Conservation (phyloP, 2,329 filamentous ascomycete species). For the Fusarium tanahbumbuense region DNA sequence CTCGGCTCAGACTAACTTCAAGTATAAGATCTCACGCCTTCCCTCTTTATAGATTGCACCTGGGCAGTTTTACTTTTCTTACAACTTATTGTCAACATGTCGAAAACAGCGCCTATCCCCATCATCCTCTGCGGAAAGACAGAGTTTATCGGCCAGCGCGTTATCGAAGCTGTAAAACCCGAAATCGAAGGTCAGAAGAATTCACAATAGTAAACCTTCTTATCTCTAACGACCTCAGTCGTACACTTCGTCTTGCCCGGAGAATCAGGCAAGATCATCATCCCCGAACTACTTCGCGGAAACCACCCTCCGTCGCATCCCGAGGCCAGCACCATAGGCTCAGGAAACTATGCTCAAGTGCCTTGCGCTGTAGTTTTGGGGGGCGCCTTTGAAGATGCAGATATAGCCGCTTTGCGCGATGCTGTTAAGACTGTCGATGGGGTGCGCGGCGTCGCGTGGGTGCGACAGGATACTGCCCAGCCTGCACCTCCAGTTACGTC, state of each 20-base stretch:
- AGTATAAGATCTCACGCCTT: neutral
- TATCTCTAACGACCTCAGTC: neutral
- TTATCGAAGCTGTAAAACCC: slow-evolving; percentile 23
- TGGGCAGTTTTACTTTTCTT: fast-evolving
- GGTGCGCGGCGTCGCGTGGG: slow-evolving; percentile 11
- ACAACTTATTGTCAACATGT: neutral
- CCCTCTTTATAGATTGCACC: fast-evolving
- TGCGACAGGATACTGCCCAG: slow-evolving; percentile 16
- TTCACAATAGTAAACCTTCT: fast-evolving
- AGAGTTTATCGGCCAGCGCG: slow-evolving; percentile 13
- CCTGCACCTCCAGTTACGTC: slow-evolving; percentile 21
- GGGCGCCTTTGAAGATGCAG: slow-evolving; percentile 18
- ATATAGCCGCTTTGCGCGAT: slow-evolving; percentile 5
- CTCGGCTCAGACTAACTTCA: neutral
- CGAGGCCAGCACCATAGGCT: slow-evolving; percentile 13
- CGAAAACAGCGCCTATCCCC: neutral
- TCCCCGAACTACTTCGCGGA: slow-evolving; percentile 7
- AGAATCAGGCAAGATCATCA: slow-evolving; percentile 20
- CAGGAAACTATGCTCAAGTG: slow-evolving; percentile 1
- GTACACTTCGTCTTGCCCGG: slow-evolving; percentile 29
- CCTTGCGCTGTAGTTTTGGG: slow-evolving; percentile 18
- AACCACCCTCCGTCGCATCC: neutral
- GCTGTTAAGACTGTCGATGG: slow-evolving; percentile 4
- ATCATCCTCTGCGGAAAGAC: slow-evolving; percentile 35
- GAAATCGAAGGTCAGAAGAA: slow-evolving; percentile 22